phyloP scores from a whole-genome alignment of 352 stramenopile genomes.

The Pythium dissimile region DNA sequence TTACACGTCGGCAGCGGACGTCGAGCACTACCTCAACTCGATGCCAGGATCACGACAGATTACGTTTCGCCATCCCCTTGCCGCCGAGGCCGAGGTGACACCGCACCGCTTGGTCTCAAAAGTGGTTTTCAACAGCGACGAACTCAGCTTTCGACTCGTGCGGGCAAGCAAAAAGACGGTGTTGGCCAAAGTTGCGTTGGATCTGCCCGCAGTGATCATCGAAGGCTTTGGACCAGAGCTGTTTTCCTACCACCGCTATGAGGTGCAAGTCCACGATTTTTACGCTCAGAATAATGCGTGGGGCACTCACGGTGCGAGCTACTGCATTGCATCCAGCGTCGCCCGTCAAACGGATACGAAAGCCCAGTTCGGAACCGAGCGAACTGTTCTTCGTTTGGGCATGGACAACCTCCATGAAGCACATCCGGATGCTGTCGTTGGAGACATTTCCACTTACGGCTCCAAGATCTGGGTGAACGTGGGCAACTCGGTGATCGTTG shows the following conservation, averaged over 20 bases:
- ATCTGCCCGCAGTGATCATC: slow-evolving; percentile 49
- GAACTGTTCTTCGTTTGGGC: slow-evolving; percentile 40
- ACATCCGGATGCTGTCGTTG: slow-evolving; percentile 53
- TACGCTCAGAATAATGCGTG: slow-evolving; percentile 71
- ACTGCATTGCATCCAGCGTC: slow-evolving; percentile 82
- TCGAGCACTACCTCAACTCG: slow-evolving; percentile 50
- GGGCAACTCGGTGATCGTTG: slow-evolving; percentile 65
- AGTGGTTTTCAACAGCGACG: slow-evolving; percentile 41
- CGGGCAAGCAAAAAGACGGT: slow-evolving; percentile 56
- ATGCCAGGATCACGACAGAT: slow-evolving; percentile 53
- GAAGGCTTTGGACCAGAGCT: slow-evolving; percentile 71
- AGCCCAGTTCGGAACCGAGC: slow-evolving; percentile 1
- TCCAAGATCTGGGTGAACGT: slow-evolving; percentile 67
- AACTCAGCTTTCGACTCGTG: slow-evolving; percentile 71
- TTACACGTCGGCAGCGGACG: slow-evolving; percentile 48
- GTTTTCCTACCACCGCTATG: slow-evolving; percentile 81
- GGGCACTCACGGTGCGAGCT: slow-evolving; percentile 30
- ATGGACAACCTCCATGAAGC: slow-evolving; percentile 68
- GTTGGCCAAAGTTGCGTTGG: slow-evolving; percentile 53
- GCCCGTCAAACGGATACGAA: slow-evolving; percentile 14
- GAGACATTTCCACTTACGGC: slow-evolving; percentile 55
- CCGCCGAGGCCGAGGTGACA: slow-evolving; percentile 53
- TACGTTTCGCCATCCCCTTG: slow-evolving; percentile 76
- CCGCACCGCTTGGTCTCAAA: slow-evolving; percentile 48
- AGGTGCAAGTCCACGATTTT: slow-evolving; percentile 61